These are phyloP conservation scores for Phaffomyces antillensis DNA, from an alignment of 805 yeast genomes.

Conservation along the genomic window DNA sequence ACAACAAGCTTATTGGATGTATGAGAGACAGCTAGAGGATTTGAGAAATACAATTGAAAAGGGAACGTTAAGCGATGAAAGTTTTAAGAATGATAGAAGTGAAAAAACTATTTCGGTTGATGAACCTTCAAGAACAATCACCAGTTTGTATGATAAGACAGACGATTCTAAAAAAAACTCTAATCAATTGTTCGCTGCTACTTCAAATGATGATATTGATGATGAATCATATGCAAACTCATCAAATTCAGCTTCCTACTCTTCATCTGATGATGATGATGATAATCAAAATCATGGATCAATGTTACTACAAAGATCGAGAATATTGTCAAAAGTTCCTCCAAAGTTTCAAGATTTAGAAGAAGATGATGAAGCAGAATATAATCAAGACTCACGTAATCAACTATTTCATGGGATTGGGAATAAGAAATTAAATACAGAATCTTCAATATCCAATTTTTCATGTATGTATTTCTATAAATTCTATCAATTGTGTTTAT, in stretches of 20 bases:
- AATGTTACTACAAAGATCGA: slow-evolving; percentile 19
- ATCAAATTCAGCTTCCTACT: neutral
- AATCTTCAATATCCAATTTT: slow-evolving; percentile 23
- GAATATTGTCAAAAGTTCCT: slow-evolving; percentile 16
- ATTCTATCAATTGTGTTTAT: neutral
- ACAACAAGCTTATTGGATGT: slow-evolving; percentile 24
- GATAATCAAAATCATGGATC: slow-evolving; percentile 9
- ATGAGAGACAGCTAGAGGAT: slow-evolving; percentile 23
- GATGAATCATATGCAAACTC: neutral
- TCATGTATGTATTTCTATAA: slow-evolving; percentile 22
- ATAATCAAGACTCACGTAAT: neutral
- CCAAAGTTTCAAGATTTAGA: slow-evolving; percentile 14
- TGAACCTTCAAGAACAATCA: neutral
- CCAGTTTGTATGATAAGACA: slow-evolving; percentile 1
- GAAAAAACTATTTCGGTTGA: slow-evolving; percentile 2
- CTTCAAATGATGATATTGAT: neutral
- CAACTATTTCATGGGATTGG: neutral
- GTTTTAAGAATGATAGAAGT: slow-evolving; percentile 1
- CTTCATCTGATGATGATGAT: slow-evolving; percentile 4
- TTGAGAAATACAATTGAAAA: slow-evolving; percentile 16
- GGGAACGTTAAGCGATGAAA: slow-evolving; percentile 9
- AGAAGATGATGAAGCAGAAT: slow-evolving; percentile 16
- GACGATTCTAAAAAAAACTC: neutral
- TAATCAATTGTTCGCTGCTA: neutral
- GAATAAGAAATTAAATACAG: slow-evolving; percentile 8